Percentiles rank a stretch among this genome's conserved stretches.
phyloP scores from a whole-genome alignment of 495 filamentous ascomycete genomes.

The Penicillium canariense region DNA sequence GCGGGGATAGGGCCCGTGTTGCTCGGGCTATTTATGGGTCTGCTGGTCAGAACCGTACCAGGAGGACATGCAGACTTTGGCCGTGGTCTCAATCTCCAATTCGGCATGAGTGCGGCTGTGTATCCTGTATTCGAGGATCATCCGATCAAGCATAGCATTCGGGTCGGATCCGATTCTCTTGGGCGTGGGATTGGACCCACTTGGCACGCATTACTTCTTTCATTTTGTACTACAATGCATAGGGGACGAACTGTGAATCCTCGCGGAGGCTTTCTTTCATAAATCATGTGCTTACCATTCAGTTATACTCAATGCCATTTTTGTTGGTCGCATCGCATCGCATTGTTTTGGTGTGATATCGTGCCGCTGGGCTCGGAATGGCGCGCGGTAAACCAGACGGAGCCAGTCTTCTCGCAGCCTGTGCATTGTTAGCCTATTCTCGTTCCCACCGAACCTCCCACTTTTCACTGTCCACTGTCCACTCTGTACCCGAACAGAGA shows the following conservation, averaged over 20 bases:
- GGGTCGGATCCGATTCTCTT: background rate
- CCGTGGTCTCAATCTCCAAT: background rate
- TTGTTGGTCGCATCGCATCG: background rate
- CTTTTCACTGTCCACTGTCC: background rate
- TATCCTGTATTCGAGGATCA: background rate
- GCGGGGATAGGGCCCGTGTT: background rate
- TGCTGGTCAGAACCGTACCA: constrained; percentile 1
- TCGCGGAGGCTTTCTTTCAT: background rate
- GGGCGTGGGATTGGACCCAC: background rate
- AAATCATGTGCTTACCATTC: background rate
- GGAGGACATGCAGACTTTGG: background rate
- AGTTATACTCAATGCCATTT: background rate
- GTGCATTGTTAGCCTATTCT: background rate
- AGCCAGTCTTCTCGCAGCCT: background rate
- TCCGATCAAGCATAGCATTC: constrained; percentile 6
- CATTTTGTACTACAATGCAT: constrained; percentile 1
- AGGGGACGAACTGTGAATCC: background rate
- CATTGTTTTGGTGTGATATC: background rate
- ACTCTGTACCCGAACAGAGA: too few relatives aligned
- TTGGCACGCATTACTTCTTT: background rate
- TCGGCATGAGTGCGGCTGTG: background rate
- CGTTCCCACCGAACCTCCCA: background rate
- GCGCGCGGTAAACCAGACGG: constrained; percentile 15
- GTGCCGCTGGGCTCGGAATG: background rate
- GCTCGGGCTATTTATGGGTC: background rate